These are phyloP conservation scores for Lipomyces starkeyi DNA, from an alignment of 805 yeast species.

Conservation along the genomic window DNA sequence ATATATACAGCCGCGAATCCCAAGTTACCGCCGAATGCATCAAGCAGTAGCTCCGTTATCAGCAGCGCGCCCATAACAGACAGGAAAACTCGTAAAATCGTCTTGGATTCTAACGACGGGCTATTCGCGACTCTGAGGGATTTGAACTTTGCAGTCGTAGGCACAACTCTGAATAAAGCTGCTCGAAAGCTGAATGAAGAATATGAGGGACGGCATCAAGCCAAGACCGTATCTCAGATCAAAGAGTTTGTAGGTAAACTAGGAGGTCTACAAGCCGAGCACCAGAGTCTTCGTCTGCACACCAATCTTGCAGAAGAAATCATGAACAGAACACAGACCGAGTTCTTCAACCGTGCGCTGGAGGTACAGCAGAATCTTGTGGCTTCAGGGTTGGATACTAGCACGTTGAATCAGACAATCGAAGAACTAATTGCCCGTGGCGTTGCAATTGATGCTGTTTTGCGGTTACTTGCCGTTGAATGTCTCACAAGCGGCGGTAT, in stretches of 20 bases:
- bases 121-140: slow-evolving; percentile 61
- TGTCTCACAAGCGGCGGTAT: slow-evolving; percentile 73
- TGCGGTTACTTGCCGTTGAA: slow-evolving; percentile 63
- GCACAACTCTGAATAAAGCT: slow-evolving; percentile 67
- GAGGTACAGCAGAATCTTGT: slow-evolving; percentile 75
- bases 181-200: slow-evolving; percentile 75
- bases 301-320: slow-evolving; percentile 39
- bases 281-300: slow-evolving; percentile 68
- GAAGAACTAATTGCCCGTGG: slow-evolving; percentile 58
- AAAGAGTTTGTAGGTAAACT: slow-evolving; percentile 73
- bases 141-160: slow-evolving; percentile 80
- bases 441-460: slow-evolving; percentile 51
- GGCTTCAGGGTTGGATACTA: slow-evolving; percentile 54
- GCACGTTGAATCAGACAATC: slow-evolving; percentile 50
- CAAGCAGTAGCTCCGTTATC: slow-evolving; percentile 17
- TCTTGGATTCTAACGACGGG: slow-evolving; percentile 51
- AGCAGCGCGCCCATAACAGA: slow-evolving; percentile 25
- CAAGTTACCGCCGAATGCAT: slow-evolving; percentile 13
- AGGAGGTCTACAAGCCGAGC: slow-evolving; percentile 68
- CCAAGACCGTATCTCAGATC: slow-evolving; percentile 67
- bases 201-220: slow-evolving; percentile 64
- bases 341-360: slow-evolving; percentile 53
- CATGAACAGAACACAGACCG: slow-evolving; percentile 36
- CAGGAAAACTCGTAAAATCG: slow-evolving; percentile 38
- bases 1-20: slow-evolving; percentile 33